phyloP scores from a whole-genome alignment of 257 asterid genomes.

The Echium plantagineum region DNA sequence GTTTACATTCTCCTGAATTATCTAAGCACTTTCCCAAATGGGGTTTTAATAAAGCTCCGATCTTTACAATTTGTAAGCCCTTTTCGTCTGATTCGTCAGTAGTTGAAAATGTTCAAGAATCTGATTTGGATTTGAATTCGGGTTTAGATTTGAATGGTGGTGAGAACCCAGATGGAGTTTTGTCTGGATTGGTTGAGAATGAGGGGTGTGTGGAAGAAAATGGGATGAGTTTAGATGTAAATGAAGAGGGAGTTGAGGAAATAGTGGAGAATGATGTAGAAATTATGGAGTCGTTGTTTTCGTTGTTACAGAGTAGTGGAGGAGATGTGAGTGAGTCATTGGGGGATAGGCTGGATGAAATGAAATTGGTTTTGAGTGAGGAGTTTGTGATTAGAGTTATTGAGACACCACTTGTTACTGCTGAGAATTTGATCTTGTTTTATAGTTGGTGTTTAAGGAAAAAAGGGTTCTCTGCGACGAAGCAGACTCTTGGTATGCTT shows the following conservation, averaged over 20 bases:
- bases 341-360: constrained; percentile 34
- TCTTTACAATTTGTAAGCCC: constrained; percentile 22
- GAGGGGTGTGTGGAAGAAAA: constrained; percentile 5
- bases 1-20: constrained; percentile 14
- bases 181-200: constrained; percentile 1
- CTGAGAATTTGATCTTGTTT: constrained; percentile 54
- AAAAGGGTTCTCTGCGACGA: constrained; percentile 27
- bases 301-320: constrained; percentile 64
- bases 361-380: constrained; percentile 40
- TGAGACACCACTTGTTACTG: constrained; percentile 41
- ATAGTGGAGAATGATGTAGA: constrained; percentile 29
- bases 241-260: constrained; percentile 4
- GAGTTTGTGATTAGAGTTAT: constrained; percentile 52
- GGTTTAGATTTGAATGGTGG: constrained; percentile 4
- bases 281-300: constrained; percentile 48
- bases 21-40: constrained; percentile 18
- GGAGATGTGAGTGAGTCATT: constrained; percentile 35
- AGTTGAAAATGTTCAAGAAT: constrained; percentile 11
- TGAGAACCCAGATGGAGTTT: constrained; percentile 6
- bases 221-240: constrained; percentile 13
- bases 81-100: constrained; percentile 36
- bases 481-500: constrained; percentile 29
- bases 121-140: constrained; percentile 2
- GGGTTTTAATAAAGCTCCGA: not conserved
- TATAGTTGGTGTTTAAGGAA: constrained; percentile 47